Conservation (phyloP, 2,329 filamentous ascomycete genomes). For the Colletotrichum musae region DNA sequence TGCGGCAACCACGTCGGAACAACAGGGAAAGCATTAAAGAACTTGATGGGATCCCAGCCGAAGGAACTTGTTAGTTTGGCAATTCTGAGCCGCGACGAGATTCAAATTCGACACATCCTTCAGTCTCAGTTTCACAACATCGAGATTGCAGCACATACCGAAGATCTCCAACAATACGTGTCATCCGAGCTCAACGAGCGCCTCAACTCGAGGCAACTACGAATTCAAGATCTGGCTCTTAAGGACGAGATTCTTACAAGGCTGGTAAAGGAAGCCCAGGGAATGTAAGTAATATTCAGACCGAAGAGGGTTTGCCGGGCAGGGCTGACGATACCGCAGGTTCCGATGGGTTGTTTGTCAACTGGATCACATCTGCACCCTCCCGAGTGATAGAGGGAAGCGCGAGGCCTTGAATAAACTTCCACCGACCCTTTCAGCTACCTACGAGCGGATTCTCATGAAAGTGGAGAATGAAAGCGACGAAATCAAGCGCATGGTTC, state of each 20-base stretch:
- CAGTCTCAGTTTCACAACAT: not conserved
- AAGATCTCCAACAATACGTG: constrained; percentile 7
- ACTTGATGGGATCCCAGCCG: not conserved
- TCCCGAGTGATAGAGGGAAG: not conserved
- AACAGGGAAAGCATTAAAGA: constrained; percentile 20
- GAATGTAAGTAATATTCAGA: no score
- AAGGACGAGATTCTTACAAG: not conserved
- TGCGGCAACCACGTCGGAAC: not conserved
- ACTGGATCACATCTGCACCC: constrained; percentile 2
- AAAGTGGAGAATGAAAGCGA: not conserved
- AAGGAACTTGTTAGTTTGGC: not conserved
- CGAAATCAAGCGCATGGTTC: not conserved
- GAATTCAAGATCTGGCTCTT: not conserved
- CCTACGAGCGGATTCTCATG: constrained; percentile 1
- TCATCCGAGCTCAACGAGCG: constrained; percentile 1
- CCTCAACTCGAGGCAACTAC: not conserved
- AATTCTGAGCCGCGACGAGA: not conserved
- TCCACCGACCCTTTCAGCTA: not conserved
- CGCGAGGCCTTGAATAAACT: not conserved
- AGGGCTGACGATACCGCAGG: no score
- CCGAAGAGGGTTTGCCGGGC: no score
- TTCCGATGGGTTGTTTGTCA: constrained; percentile 13
- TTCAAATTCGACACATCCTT: not conserved
- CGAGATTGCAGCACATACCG: constrained; percentile 3
- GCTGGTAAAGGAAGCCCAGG: not conserved